A percentile compares a stretch with the other conserved stretches of the same genome.
phyloP scores from a whole-genome alignment of 352 stramenopile genomes.

The Globisporangium middletonii region DNA sequence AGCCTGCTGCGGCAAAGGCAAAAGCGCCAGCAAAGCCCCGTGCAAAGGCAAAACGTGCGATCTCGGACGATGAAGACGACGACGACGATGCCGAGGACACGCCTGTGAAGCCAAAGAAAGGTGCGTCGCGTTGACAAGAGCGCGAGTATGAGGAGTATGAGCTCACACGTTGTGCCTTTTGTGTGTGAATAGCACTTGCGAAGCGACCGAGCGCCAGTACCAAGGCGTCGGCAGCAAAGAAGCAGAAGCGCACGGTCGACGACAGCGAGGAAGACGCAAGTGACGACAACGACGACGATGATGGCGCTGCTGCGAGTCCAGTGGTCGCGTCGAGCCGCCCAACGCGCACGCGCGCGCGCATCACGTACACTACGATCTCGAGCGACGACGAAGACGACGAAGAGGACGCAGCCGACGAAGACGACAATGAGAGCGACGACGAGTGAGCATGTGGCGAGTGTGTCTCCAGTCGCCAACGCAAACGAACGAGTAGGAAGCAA shows the following conservation, averaged over 20 bases:
- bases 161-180: background rate
- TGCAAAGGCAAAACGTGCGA: conserved; percentile 9
- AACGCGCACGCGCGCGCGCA: conserved; percentile 30
- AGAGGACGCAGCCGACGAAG: conserved; percentile 34
- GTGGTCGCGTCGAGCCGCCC: conserved; percentile 23
- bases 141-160: background rate
- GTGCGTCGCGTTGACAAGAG: conserved; percentile 3
- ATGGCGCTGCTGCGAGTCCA: conserved; percentile 6
- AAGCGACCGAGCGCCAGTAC: conserved; percentile 10
- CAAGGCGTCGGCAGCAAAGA: conserved; percentile 23
- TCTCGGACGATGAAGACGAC: conserved; percentile 13
- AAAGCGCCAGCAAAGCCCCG: conserved; percentile 14
- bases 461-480: no score
- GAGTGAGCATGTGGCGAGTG: conserved; percentile 12
- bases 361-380: conserved; percentile 47
- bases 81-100: conserved; percentile 13
- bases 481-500: background rate
- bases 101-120: conserved; percentile 24
- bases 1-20: conserved; percentile 21
- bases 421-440: conserved; percentile 53
- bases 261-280: conserved; percentile 10
- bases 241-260: conserved; percentile 20
- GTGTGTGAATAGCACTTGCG: background rate
- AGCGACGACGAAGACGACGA: conserved; percentile 38
- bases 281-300: conserved; percentile 13